Evolutionary conservation across 1,284 basidiomycete species (phyloP), one percentile per base, ranked within the genome.

Genomic region (Amylostereum areolatum): DNA sequence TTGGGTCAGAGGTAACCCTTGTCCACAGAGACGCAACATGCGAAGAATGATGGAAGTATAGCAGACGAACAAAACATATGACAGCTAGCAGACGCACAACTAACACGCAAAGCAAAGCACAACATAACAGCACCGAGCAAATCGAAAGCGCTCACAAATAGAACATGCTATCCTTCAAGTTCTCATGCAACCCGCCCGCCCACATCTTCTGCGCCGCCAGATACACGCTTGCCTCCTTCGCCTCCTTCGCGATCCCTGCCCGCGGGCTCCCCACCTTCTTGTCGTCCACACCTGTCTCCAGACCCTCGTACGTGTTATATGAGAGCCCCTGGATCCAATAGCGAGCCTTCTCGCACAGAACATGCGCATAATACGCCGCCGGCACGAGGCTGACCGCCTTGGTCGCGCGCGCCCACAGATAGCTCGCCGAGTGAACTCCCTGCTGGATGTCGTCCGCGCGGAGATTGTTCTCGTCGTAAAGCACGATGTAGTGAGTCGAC

Each of bases 311-410:
- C 61, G 51, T 43, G 59, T 60, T 69, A 35, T 66, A 69, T 31
- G 62, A 63, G 49, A 86, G 80, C 2, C 81, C 77, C 53, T 85
- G 83, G 40, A 89, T 56, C 58, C 87, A 89, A 59, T 71, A 82
- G 32, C 86, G 66, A 0, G 81, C 87, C 6, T 85, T 70, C 63
- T 89, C 85, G 61, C 85, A 89, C 1, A 85, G 85, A 43, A 89
- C 66, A 63, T 89, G 85, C 11, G 85, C 83, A 55, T 87, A 87
- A 60, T 88, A 88, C 0, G 85, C 86, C 0, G 86, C 75, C 0
- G 87, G 86, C 5, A 87, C 74, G 25, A 89, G 67, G 59, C 83
- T 87, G 46, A 90, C 86, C 0, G 84, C 82, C 61, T 84, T 84
- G 5, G 86, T 89, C 1, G 88, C 85, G 2, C 86, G 75, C 6